Percentiles rank a stretch among this genome's conserved stretches.
Conservation (phyloP, 441 rosid genomes). For the Populus hybrid region DNA sequence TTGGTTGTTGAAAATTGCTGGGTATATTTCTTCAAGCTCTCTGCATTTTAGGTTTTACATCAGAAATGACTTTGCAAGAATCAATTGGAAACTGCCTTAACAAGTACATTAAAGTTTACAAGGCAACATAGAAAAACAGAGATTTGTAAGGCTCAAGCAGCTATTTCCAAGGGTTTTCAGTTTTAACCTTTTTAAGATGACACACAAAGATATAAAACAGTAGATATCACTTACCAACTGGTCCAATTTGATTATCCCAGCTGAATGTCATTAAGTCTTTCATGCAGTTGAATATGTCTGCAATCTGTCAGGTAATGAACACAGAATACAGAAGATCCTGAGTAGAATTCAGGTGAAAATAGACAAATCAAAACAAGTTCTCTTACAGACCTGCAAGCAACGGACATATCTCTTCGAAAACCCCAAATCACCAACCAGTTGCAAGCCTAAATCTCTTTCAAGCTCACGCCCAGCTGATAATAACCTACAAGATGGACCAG, state of each 20-base stretch:
- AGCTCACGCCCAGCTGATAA: constrained; percentile 41
- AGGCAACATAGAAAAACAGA: background rate
- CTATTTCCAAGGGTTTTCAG: background rate
- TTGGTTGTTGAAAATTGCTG: background rate
- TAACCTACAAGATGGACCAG: constrained; percentile 23
- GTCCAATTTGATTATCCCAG: constrained; percentile 35
- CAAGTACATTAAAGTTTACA: background rate
- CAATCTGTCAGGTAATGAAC: constrained; percentile 29
- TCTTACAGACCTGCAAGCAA: constrained; percentile 37
- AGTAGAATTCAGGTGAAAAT: background rate
- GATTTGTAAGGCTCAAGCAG: background rate
- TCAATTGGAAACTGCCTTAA: background rate
- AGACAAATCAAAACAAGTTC: background rate
- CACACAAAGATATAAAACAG: background rate
- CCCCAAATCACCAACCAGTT: constrained; percentile 36
- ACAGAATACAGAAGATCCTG: background rate
- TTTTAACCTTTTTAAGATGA: background rate
- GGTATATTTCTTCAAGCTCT: constrained; percentile 13
- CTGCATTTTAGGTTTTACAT: background rate
- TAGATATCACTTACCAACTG: constrained; percentile 32
- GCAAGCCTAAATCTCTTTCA: constrained; percentile 31
- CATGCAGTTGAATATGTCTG: constrained; percentile 44
- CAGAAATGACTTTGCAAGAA: background rate
- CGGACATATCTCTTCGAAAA: constrained; percentile 45
- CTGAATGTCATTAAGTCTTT: constrained; percentile 44